These are phyloP conservation scores for Talaromyces thailandensis DNA, from an alignment of 495 filamentous ascomycete species.

Conservation along the genomic window DNA sequence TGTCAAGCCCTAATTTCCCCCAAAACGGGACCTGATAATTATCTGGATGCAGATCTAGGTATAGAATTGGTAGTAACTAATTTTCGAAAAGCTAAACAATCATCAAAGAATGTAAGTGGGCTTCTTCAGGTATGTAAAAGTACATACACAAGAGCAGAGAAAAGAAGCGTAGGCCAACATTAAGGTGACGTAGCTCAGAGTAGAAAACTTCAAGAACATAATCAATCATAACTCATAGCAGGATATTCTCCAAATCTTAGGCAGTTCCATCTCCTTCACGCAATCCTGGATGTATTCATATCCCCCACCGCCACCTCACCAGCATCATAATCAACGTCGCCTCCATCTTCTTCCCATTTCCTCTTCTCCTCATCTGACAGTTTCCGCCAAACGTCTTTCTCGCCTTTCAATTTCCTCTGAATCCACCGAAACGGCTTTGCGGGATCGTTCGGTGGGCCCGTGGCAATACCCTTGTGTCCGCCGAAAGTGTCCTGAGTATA, in stretches of 20 bases:
- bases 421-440: conserved; percentile 5
- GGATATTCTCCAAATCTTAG: not conserved
- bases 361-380: conserved; percentile 7
- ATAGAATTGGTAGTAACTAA: not conserved
- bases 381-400: conserved; percentile 5
- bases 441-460: conserved; percentile 5
- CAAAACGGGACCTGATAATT: not conserved
- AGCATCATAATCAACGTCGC: not conserved
- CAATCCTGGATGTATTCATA: conserved; percentile 1
- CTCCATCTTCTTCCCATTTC: conserved; percentile 2
- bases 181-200: not conserved
- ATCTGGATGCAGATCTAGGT: not conserved
- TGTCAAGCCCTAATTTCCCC: not conserved
- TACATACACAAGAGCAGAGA: not conserved
- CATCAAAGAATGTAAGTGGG: not conserved
- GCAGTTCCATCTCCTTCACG: not conserved
- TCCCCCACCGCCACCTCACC: not conserved
- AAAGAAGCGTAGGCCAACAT: not conserved
- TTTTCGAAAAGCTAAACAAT: not conserved
- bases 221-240: not conserved
- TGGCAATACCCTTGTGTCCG: not conserved
- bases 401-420: conserved; percentile 4
- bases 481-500: not conserved
- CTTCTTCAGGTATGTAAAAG: not conserved
- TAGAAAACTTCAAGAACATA: not conserved